Conservation (phyloP, 73 alveolate genomes). For the Durusdinium trenchii region DNA sequence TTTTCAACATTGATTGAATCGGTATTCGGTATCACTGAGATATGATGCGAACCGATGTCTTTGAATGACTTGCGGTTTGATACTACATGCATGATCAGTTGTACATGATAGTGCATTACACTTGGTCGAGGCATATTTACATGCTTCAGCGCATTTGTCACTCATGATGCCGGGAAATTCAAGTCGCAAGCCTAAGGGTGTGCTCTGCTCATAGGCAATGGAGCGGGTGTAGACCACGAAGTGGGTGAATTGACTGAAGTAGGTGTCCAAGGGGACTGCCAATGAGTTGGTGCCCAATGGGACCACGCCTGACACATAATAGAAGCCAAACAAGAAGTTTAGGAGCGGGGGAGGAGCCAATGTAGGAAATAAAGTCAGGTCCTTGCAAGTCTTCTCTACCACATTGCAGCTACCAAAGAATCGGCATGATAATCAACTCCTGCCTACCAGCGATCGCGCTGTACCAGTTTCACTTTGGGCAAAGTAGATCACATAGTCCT, state of each 20-base stretch:
- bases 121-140: no score
- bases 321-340: neutral
- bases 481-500: constrained; percentile 76
- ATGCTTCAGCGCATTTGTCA: no score
- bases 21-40: no score
- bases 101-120: no score
- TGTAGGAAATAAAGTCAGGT: neutral
- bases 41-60: no score
- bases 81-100: no score
- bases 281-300: constrained; percentile 76
- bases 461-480: constrained; percentile 51
- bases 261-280: constrained; percentile 68
- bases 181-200: constrained; percentile 61
- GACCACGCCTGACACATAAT: constrained; percentile 15
- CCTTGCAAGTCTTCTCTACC: no score
- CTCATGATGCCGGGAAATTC: no score
- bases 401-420: neutral
- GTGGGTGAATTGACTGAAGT: constrained; percentile 39
- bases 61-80: no score
- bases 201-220: constrained; percentile 54
- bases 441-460: neutral
- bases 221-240: constrained; percentile 77
- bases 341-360: neutral
- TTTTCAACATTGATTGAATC: no score
- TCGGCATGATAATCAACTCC: neutral